phyloP scores from a whole-genome alignment of 768 basidiomycete species.

The Erythrobasidium yunnanense region DNA sequence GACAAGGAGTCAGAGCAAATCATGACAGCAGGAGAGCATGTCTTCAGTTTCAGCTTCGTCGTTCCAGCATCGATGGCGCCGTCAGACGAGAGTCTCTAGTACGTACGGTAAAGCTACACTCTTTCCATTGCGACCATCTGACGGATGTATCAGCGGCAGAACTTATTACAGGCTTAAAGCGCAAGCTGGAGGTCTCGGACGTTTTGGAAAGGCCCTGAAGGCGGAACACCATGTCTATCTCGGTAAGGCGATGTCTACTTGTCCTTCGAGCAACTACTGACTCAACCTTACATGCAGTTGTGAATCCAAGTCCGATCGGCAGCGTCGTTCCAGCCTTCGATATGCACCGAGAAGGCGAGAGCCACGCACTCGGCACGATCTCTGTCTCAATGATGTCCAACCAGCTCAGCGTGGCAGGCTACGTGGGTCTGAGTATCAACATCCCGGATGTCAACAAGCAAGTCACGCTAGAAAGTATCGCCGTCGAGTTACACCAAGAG shows the following conservation, averaged over 20 bases:
- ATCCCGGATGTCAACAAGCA: not conserved
- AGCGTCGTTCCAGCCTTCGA: not conserved
- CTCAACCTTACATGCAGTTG: not conserved
- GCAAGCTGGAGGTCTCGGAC: not conserved
- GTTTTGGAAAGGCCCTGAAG: not conserved
- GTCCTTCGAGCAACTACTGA: not conserved
- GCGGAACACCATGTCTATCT: not conserved
- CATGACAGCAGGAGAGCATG: not conserved
- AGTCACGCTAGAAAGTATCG: not conserved
- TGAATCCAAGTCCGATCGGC: constrained; percentile 4
- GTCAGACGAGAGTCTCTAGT: constrained; percentile 12
- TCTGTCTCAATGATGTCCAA: not conserved
- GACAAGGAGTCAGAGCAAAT: not conserved
- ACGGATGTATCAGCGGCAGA: not conserved
- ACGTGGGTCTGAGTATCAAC: not conserved
- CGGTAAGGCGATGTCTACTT: not conserved
- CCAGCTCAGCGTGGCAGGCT: constrained; percentile 9
- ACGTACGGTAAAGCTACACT: not conserved
- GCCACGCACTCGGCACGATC: not conserved
- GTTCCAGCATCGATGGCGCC: constrained; percentile 2
- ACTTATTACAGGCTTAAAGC: constrained; percentile 10
- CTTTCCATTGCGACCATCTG: not conserved
- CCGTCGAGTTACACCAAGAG: not conserved
- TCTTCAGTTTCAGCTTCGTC: constrained; percentile 3
- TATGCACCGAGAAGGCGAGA: not conserved